Conservation (phyloP, 2,329 filamentous ascomycete species). For the Colletotrichum somersetense region DNA sequence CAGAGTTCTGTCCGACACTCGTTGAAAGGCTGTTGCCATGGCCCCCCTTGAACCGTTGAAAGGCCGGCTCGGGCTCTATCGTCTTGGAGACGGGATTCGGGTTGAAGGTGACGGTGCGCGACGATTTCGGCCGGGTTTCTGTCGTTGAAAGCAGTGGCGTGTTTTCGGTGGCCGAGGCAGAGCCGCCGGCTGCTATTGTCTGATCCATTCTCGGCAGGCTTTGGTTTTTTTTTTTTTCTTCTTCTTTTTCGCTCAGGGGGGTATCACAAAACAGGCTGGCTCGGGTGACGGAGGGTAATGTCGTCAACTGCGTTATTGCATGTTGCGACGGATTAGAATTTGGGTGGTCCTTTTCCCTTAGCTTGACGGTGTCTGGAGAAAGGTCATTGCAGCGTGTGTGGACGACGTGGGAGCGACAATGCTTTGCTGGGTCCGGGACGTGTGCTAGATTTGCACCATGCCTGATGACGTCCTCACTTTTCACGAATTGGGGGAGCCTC, state of each 20-base stretch:
- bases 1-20: slow-evolving; percentile 56
- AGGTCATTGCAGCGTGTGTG: slow-evolving; percentile 35
- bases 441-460: slow-evolving; percentile 39
- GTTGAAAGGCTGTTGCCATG: slow-evolving; percentile 48
- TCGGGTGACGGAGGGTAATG: slow-evolving; percentile 1
- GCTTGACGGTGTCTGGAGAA: slow-evolving; percentile 26
- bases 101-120: slow-evolving; percentile 83
- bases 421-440: slow-evolving; percentile 31
- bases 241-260: slow-evolving; percentile 8
- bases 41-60: slow-evolving; percentile 48
- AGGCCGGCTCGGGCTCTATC: slow-evolving; percentile 63
- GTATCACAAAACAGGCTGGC: slow-evolving; percentile 30
- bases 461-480: slow-evolving; percentile 42
- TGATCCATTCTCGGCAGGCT: slow-evolving; percentile 41
- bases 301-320: slow-evolving; percentile 29
- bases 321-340: slow-evolving; percentile 27
- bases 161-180: slow-evolving; percentile 47
- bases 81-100: slow-evolving; percentile 74
- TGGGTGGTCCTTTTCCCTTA: slow-evolving; percentile 5
- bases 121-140: slow-evolving; percentile 57
- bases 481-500: slow-evolving; percentile 31
- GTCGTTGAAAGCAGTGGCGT: slow-evolving; percentile 53
- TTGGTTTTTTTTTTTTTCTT: slow-evolving; percentile 5
- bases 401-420: slow-evolving; percentile 31
- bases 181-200: slow-evolving; percentile 31